phyloP scores from a whole-genome alignment of 352 stramenopile species.

The Phytophthora foliorum region DNA sequence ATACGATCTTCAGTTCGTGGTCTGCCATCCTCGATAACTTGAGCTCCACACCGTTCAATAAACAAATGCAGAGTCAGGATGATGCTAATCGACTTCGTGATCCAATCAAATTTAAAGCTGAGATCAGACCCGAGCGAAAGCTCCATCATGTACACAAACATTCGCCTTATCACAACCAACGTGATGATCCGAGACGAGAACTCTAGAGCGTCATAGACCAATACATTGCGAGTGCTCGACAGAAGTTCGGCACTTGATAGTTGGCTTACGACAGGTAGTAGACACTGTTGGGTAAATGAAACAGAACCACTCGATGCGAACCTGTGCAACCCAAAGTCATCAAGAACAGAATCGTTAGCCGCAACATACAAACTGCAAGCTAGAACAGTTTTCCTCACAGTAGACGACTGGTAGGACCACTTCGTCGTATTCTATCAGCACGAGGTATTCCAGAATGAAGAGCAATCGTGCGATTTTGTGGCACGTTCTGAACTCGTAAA shows the following conservation, averaged over 20 bases:
- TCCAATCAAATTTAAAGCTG: background rate
- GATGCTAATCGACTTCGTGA: no score
- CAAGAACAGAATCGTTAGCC: no score
- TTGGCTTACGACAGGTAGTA: background rate
- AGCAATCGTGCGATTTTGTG: constrained; percentile 30
- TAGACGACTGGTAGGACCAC: constrained; percentile 45
- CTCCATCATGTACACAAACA: background rate
- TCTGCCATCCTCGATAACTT: no score
- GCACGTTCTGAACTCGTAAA: constrained; percentile 14
- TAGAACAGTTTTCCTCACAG: constrained; percentile 8
- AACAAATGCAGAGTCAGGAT: no score
- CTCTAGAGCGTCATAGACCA: background rate
- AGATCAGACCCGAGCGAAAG: background rate
- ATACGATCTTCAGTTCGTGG: no score
- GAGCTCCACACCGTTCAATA: no score
- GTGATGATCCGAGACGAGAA: background rate
- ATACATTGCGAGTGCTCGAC: background rate
- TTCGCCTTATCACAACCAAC: background rate
- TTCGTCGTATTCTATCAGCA: constrained; percentile 44
- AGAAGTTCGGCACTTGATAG: background rate
- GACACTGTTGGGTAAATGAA: background rate
- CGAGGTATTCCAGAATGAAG: constrained; percentile 42
- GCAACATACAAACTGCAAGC: background rate
- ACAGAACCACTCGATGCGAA: background rate
- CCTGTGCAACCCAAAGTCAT: background rate